These are phyloP conservation scores for Suillus subluteus DNA, from an alignment of 768 basidiomycete genomes.

Conservation along the genomic window DNA sequence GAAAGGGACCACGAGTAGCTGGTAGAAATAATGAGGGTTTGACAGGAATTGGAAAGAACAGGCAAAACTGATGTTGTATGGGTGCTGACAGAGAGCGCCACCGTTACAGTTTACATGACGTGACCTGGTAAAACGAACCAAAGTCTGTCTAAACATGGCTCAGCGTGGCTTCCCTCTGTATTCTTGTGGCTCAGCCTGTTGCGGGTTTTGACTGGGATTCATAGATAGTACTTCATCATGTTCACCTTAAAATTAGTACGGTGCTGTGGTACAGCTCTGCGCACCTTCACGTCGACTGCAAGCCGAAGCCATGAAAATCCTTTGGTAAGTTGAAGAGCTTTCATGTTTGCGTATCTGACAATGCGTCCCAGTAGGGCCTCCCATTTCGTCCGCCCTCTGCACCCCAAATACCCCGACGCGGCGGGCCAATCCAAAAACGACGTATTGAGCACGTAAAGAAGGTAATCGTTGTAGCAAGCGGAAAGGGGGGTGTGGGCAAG, in stretches of 20 bases:
- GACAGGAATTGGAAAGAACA: too few relatives aligned
- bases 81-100: too few relatives aligned
- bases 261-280: neutral
- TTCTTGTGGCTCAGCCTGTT: neutral
- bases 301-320: slow-evolving; percentile 56
- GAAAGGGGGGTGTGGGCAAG: slow-evolving; percentile 96
- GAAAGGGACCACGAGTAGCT: too few relatives aligned
- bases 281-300: slow-evolving; percentile 28
- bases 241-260: neutral
- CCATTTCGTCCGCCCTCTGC: slow-evolving; percentile 38
- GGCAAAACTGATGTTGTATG: too few relatives aligned
- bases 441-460: slow-evolving; percentile 75
- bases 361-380: slow-evolving; percentile 36
- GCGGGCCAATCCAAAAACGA: slow-evolving; percentile 56
- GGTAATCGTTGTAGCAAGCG: slow-evolving; percentile 85
- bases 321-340: slow-evolving; percentile 42
- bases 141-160: neutral
- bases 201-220: too few relatives aligned
- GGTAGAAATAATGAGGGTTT: too few relatives aligned
- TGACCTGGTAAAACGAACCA: neutral
- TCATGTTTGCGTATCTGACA: slow-evolving; percentile 8
- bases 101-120: too few relatives aligned
- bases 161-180: neutral
- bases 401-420: slow-evolving; percentile 65
- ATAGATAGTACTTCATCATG: slow-evolving; percentile 6